Evolutionary conservation across 2,329 filamentous ascomycete genomes (phyloP).

Genomic region (Fusarium penzigii): DNA sequence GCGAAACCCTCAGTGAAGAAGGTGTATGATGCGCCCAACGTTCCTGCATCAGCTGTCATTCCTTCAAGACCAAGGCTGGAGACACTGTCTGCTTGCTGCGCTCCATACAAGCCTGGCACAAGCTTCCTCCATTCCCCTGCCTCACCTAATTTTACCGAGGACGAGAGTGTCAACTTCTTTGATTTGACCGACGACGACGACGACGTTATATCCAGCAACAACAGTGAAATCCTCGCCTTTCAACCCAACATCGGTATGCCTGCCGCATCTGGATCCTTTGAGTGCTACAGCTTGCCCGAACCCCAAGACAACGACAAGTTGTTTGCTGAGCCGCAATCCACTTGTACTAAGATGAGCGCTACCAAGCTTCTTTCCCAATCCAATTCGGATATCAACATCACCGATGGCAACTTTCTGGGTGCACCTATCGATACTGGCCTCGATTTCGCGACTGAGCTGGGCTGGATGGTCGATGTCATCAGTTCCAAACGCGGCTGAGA

Average conservation of each 20-base stretch:
- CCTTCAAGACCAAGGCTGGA: slow-evolving; percentile 25
- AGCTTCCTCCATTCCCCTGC: slow-evolving; percentile 35
- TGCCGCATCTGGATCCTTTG: slow-evolving; percentile 25
- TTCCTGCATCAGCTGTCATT: slow-evolving; percentile 21
- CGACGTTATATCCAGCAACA: slow-evolving; percentile 38
- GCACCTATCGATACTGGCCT: slow-evolving; percentile 39
- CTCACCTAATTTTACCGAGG: slow-evolving; percentile 41
- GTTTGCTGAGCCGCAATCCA: slow-evolving; percentile 16
- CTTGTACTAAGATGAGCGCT: slow-evolving; percentile 25
- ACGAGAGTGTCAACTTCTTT: slow-evolving; percentile 48
- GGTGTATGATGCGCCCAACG: slow-evolving; percentile 9
- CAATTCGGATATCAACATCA: slow-evolving; percentile 20
- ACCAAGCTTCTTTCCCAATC: slow-evolving; percentile 27
- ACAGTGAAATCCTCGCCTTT: slow-evolving; percentile 37
- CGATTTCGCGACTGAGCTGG: slow-evolving; percentile 47
- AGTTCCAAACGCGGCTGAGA: slow-evolving; percentile 32
- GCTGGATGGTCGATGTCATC: slow-evolving; percentile 54
- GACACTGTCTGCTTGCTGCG: slow-evolving; percentile 27
- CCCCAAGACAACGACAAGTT: slow-evolving; percentile 24
- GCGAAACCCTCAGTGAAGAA: slow-evolving; percentile 14
- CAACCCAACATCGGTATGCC: slow-evolving; percentile 20
- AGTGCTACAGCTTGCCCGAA: slow-evolving; percentile 50
- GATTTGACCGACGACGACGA: slow-evolving; percentile 48
- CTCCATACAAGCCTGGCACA: slow-evolving; percentile 30
- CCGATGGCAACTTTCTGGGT: slow-evolving; percentile 32